Conservation (phyloP, 192 early-diverging fungal genomes). For the Phlyctochytrium bullatum region DNA sequence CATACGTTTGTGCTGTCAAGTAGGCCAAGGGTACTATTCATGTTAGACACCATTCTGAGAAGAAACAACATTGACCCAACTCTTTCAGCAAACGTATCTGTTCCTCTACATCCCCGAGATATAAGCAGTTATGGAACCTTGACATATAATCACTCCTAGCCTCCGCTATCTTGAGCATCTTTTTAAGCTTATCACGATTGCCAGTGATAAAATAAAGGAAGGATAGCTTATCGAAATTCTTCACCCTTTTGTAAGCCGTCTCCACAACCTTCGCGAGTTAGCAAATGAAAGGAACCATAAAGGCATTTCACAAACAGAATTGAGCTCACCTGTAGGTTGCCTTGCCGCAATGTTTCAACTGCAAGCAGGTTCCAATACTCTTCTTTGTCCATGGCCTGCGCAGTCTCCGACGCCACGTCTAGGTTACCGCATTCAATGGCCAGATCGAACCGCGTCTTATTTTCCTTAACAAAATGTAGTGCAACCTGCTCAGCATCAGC, state of each 20-base stretch:
- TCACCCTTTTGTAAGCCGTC: conserved; percentile 84
- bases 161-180: conserved; percentile 94
- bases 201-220: conserved; percentile 95
- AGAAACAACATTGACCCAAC: conserved; percentile 71
- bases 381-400: conserved; percentile 82
- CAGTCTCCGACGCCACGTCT: conserved; percentile 92
- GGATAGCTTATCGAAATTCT: conserved; percentile 90
- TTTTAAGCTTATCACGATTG: conserved; percentile 84
- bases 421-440: conserved; percentile 97
- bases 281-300: not conserved
- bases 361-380: conserved; percentile 90
- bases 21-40: conserved; percentile 81
- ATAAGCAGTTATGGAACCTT: conserved; percentile 89
- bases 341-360: conserved; percentile 84
- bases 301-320: too few relatives aligned
- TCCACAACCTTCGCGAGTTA: conserved; percentile 67
- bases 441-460: conserved; percentile 92
- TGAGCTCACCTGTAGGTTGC: conserved; percentile 82
- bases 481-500: conserved; percentile 60
- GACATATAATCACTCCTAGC: conserved; percentile 81
- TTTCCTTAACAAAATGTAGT: conserved; percentile 97
- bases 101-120: conserved; percentile 89
- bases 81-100: conserved; percentile 81
- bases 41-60: conserved; percentile 5
- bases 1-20: conserved; percentile 85